Evolutionary conservation across 2,329 filamentous ascomycete genomes (phyloP).

Genomic region (Neocucurbitaria cava): DNA sequence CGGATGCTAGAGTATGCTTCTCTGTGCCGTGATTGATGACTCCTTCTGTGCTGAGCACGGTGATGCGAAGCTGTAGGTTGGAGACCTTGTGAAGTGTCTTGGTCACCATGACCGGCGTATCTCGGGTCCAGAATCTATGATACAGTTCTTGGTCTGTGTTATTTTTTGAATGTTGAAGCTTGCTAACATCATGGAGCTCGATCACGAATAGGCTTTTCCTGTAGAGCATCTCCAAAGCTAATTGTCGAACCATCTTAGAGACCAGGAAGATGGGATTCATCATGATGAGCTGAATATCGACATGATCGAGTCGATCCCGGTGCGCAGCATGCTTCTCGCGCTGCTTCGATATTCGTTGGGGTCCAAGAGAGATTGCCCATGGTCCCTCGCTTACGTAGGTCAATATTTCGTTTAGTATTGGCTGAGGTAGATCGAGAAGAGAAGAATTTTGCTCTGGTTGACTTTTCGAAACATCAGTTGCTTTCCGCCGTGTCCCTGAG

Average conservation of each 20-base stretch:
- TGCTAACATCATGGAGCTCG: constrained; percentile 27
- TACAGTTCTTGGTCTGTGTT: constrained; percentile 21
- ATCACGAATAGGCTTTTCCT: constrained; percentile 29
- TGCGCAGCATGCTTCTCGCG: constrained; percentile 25
- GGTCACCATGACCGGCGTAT: constrained; percentile 24
- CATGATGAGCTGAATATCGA: constrained; percentile 28
- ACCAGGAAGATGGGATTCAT: constrained; percentile 26
- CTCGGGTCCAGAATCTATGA: constrained; percentile 28
- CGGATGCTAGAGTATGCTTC: not conserved
- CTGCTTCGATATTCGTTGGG: constrained; percentile 12
- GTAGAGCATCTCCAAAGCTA: constrained; percentile 25
- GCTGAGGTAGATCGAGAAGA: constrained; percentile 15
- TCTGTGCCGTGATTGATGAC: constrained; percentile 14
- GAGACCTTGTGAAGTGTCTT: constrained; percentile 22
- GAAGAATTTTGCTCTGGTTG: not conserved
- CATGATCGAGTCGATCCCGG: constrained; percentile 21
- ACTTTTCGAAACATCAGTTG: not conserved
- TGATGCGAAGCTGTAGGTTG: constrained; percentile 30
- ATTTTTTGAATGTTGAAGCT: constrained; percentile 10
- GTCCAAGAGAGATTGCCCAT: constrained; percentile 19
- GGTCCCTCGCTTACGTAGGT: constrained; percentile 26
- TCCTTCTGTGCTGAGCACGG: constrained; percentile 30
- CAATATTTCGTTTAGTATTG: constrained; percentile 27
- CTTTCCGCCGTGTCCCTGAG: not conserved
- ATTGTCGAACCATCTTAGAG: constrained; percentile 19